Evolutionary conservation across 1,139 yeast species (phyloP).

Genomic region (Yamadazyma conglobata): DNA sequence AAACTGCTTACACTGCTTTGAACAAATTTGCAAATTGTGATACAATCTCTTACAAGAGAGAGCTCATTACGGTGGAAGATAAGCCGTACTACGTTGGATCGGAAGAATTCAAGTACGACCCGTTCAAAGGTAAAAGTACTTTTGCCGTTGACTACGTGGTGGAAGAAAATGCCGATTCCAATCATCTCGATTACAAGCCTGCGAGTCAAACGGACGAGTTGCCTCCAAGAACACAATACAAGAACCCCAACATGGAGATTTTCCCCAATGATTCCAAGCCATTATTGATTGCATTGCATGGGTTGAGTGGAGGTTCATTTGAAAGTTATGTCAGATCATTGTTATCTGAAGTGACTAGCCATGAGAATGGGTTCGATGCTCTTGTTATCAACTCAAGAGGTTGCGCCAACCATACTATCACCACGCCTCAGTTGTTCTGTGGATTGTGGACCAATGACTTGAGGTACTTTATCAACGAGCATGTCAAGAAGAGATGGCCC

Average conservation of each 20-base stretch:
- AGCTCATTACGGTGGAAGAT: slow-evolving; percentile 30
- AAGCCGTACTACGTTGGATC: slow-evolving; percentile 21
- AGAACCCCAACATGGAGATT: slow-evolving; percentile 24
- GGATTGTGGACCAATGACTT: slow-evolving; percentile 65
- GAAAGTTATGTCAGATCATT: slow-evolving; percentile 54
- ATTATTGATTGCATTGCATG: slow-evolving; percentile 53
- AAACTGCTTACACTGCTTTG: slow-evolving; percentile 45
- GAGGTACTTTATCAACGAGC: slow-evolving; percentile 48
- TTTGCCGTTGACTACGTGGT: slow-evolving; percentile 40
- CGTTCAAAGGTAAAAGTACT: slow-evolving; percentile 41
- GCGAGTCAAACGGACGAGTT: slow-evolving; percentile 31
- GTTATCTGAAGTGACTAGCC: slow-evolving; percentile 30
- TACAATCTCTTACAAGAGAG: slow-evolving; percentile 36
- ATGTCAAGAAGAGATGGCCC: slow-evolving; percentile 45
- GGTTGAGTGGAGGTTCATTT: slow-evolving; percentile 61
- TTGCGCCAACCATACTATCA: slow-evolving; percentile 55
- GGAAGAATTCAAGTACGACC: slow-evolving; percentile 34
- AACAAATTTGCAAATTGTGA: slow-evolving; percentile 35
- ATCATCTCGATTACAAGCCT: slow-evolving; percentile 30
- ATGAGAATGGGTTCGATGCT: slow-evolving; percentile 45
- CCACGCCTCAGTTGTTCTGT: slow-evolving; percentile 57
- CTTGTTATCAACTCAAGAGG: slow-evolving; percentile 58
- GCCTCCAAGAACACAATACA: slow-evolving; percentile 44
- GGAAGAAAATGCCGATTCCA: slow-evolving; percentile 16
- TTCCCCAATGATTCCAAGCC: slow-evolving; percentile 42